A percentile compares a stretch with the other conserved stretches of the same genome.
These are phyloP conservation scores for Podospora anserina DNA, from an alignment of 495 filamentous ascomycete species.

Conservation along the genomic window DNA sequence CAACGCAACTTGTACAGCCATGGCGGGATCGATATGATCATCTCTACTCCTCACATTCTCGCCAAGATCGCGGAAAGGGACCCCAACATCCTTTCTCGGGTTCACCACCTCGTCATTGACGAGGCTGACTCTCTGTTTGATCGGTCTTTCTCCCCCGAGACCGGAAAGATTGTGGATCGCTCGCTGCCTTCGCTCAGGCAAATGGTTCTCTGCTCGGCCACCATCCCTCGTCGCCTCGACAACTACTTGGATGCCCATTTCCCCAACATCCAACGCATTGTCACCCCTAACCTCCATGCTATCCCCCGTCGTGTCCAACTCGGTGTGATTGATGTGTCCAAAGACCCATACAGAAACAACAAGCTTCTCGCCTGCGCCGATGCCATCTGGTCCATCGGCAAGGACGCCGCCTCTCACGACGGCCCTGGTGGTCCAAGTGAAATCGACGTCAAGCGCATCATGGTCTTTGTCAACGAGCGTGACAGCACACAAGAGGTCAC, in stretches of 20 bases:
- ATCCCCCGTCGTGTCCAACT: conserved; percentile 93
- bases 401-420: conserved; percentile 60
- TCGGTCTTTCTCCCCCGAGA: conserved; percentile 80
- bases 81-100: conserved; percentile 82
- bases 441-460: conserved; percentile 73
- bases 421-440: conserved; percentile 32
- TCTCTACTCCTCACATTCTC: conserved; percentile 86
- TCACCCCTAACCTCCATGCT: conserved; percentile 91
- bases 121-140: conserved; percentile 96
- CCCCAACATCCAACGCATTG: conserved; percentile 77
- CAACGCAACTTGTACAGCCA: conserved; percentile 78
- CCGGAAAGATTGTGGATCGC: conserved; percentile 74
- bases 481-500: conserved; percentile 81
- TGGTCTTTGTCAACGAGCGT: conserved; percentile 97
- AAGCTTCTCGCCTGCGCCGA: conserved; percentile 89
- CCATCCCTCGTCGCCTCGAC: conserved; percentile 86
- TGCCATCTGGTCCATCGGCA: conserved; percentile 88
- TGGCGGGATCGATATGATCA: conserved; percentile 76
- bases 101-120: conserved; percentile 82
- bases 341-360: conserved; percentile 86
- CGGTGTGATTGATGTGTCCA: conserved; percentile 85
- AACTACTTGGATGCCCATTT: conserved; percentile 73
- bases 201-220: conserved; percentile 93
- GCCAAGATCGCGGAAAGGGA: conserved; percentile 79
- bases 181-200: conserved; percentile 74